These are phyloP conservation scores for Alternaria angustiovoidea DNA, from an alignment of 2,329 filamentous ascomycete species.

Conservation along the genomic window DNA sequence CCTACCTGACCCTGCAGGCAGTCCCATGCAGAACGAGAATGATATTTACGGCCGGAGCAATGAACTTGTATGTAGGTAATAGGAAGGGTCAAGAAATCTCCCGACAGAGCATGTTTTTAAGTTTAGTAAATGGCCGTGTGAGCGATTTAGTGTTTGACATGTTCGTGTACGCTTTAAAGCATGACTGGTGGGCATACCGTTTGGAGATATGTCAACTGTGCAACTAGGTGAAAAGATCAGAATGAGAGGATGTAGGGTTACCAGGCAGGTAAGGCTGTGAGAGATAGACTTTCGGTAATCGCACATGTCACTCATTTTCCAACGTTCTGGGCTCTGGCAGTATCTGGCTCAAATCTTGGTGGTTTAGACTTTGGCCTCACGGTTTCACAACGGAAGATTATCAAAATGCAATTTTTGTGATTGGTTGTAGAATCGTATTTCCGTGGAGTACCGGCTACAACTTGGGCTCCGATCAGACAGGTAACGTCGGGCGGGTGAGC, in stretches of 20 bases:
- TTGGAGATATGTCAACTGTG: background rate
- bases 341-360: background rate
- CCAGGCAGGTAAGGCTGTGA: background rate
- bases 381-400: background rate
- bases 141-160: constrained; percentile 24
- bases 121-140: constrained; percentile 38
- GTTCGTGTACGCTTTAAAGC: constrained; percentile 9
- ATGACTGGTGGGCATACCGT: background rate
- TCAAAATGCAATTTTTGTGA: background rate
- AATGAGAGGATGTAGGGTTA: background rate
- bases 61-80: constrained; percentile 28
- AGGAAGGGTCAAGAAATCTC: constrained; percentile 30
- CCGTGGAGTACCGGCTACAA: background rate
- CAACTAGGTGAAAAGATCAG: background rate
- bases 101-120: constrained; percentile 20
- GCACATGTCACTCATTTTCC: constrained; percentile 35
- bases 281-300: constrained; percentile 2
- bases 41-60: constrained; percentile 20
- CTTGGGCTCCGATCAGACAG: background rate
- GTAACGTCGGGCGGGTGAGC: background rate
- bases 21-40: constrained; percentile 11
- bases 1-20: background rate
- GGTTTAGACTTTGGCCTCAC: background rate
- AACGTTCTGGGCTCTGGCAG: constrained; percentile 21
- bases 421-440: background rate